phyloP scores from a whole-genome alignment of 805 yeast species.

The Ogataea polymorpha region DNA sequence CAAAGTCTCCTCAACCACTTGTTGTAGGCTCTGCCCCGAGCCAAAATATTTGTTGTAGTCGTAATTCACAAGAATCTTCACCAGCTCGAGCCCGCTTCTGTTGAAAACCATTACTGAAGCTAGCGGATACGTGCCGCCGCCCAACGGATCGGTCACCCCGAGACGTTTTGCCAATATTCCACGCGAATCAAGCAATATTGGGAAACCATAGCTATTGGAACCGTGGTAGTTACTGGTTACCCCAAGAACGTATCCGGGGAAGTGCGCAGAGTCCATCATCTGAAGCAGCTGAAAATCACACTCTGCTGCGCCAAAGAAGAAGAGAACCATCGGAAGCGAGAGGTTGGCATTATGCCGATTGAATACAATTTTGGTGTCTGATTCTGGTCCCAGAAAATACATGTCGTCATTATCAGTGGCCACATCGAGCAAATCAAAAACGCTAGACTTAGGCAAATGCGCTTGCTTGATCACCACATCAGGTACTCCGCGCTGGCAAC shows the following conservation, averaged over 20 bases:
- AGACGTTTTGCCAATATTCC: constrained; percentile 27
- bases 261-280: constrained; percentile 2
- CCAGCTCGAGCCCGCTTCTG: constrained; percentile 21
- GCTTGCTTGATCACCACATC: constrained; percentile 21
- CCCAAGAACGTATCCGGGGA: constrained; percentile 17
- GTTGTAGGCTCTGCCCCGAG: constrained; percentile 15
- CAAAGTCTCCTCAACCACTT: constrained; percentile 15
- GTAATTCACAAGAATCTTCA: constrained; percentile 26
- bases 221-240: constrained; percentile 21
- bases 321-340: constrained; percentile 12
- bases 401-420: constrained; percentile 3
- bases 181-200: constrained; percentile 27
- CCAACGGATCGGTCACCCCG: constrained; percentile 31
- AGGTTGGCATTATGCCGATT: background rate
- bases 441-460: constrained; percentile 16
- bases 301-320: constrained; percentile 18
- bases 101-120: constrained; percentile 30
- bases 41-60: constrained; percentile 23
- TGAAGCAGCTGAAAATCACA: constrained; percentile 15
- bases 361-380: background rate
- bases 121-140: constrained; percentile 35
- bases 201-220: constrained; percentile 20
- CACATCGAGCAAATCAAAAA: constrained; percentile 10
- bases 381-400: constrained; percentile 5
- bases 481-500: constrained; percentile 9